Percentiles rank a stretch among this genome's conserved stretches.
Evolutionary conservation across 768 basidiomycete species (phyloP).

Genomic region (Tricholoma flavovirens): DNA sequence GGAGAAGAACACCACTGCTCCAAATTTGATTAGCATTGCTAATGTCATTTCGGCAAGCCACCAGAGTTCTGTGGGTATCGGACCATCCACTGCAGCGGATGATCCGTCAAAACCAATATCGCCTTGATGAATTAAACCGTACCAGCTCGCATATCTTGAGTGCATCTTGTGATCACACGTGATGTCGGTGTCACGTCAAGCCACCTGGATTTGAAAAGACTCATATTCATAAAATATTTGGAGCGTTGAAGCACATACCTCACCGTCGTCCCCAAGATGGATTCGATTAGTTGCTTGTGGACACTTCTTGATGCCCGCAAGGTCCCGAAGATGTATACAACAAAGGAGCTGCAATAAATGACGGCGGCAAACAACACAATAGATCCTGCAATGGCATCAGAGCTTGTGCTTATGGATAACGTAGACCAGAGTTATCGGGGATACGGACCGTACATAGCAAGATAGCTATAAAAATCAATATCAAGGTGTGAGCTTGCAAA

Average conservation of each 20-base stretch:
- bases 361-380: slow-evolving; percentile 27
- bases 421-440: background rate
- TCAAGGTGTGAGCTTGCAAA: background rate
- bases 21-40: slow-evolving; percentile 36
- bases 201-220: slow-evolving; percentile 37
- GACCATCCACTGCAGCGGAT: slow-evolving; percentile 50
- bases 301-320: slow-evolving; percentile 51
- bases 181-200: slow-evolving; percentile 40
- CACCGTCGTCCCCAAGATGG: slow-evolving; percentile 55
- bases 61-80: slow-evolving; percentile 24
- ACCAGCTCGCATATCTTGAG: slow-evolving; percentile 53
- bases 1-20: slow-evolving; percentile 37
- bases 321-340: slow-evolving; percentile 41
- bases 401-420: background rate
- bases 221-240: background rate
- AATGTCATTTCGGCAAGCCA: slow-evolving; percentile 24
- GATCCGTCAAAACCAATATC: slow-evolving; percentile 12
- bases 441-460: slow-evolving; percentile 33
- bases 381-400: slow-evolving; percentile 11
- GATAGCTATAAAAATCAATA: slow-evolving; percentile 34
- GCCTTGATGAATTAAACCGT: slow-evolving; percentile 13
- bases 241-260: slow-evolving; percentile 30
- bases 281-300: slow-evolving; percentile 44
- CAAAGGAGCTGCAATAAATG: slow-evolving; percentile 27
- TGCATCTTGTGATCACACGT: slow-evolving; percentile 60